Percentiles rank a stretch among this genome's conserved stretches.
These are phyloP conservation scores for Nemania sp. DNA, from an alignment of 2,329 filamentous ascomycete species.

Conservation along the genomic window DNA sequence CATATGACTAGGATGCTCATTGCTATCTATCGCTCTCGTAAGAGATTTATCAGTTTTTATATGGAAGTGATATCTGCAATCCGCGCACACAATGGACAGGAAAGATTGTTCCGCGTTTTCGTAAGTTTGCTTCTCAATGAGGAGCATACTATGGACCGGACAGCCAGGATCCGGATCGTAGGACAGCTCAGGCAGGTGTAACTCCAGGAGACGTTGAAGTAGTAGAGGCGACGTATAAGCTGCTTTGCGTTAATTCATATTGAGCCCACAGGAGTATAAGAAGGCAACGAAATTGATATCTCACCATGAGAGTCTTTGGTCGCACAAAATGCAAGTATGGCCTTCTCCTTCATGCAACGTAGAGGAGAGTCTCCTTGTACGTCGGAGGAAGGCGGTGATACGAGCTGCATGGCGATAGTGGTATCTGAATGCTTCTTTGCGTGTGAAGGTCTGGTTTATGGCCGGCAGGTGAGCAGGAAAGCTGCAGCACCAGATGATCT, in stretches of 20 bases:
- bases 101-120: slow-evolving; percentile 19
- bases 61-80: slow-evolving; percentile 38
- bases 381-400: background rate
- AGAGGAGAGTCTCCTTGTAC: background rate
- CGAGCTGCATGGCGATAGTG: slow-evolving; percentile 10
- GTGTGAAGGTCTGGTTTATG: background rate
- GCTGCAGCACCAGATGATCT: background rate
- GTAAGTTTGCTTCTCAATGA: slow-evolving; percentile 29
- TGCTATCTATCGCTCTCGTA: slow-evolving; percentile 8
- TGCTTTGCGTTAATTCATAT: slow-evolving; percentile 17
- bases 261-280: background rate
- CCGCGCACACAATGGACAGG: slow-evolving; percentile 35
- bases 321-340: slow-evolving; percentile 12
- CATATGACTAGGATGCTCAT: slow-evolving; percentile 36
- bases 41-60: slow-evolving; percentile 28
- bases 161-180: slow-evolving; percentile 18
- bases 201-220: slow-evolving; percentile 33
- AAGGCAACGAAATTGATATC: background rate
- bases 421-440: background rate
- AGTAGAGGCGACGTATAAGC: slow-evolving; percentile 38
- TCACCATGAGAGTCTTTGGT: slow-evolving; percentile 15
- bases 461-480: background rate
- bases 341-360: background rate
- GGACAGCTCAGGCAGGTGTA: slow-evolving; percentile 27
- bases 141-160: slow-evolving; percentile 35